Evolutionary conservation across 768 basidiomycete species (phyloP).

Genomic region (Neoboletus subvelutipes): DNA sequence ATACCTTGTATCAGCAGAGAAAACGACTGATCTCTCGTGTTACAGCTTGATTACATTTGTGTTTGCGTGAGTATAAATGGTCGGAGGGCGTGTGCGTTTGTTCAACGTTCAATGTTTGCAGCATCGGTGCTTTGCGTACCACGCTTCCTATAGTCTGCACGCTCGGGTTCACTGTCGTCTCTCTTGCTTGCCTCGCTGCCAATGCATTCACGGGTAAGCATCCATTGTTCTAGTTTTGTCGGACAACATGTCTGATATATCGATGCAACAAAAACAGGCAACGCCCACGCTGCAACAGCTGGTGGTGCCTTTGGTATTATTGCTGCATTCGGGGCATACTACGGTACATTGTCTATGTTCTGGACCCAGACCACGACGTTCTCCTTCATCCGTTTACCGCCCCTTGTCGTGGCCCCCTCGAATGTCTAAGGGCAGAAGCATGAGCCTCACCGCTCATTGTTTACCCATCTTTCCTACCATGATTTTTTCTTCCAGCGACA

Average conservation of each 20-base stretch:
- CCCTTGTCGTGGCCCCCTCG: constrained; percentile 19
- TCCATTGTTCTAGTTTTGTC: background rate
- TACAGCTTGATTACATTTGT: constrained; percentile 25
- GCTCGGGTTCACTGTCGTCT: constrained; percentile 15
- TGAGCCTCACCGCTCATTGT: background rate
- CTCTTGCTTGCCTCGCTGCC: constrained; percentile 14
- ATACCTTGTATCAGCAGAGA: background rate
- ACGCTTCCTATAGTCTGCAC: constrained; percentile 24
- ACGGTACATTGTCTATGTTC: constrained; percentile 25
- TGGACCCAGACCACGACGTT: constrained; percentile 32
- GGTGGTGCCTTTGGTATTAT: constrained; percentile 29
- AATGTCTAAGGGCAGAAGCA: constrained; percentile 2
- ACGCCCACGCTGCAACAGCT: constrained; percentile 23
- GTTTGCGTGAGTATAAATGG: no score
- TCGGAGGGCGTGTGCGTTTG: no score
- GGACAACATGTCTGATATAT: background rate
- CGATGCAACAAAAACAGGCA: constrained; percentile 12
- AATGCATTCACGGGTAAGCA: constrained; percentile 29
- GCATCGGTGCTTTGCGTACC: no score
- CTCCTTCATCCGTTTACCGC: constrained; percentile 28
- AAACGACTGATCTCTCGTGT: background rate
- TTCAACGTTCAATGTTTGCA: no score
- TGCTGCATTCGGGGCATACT: constrained; percentile 31
- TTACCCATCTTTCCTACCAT: background rate
- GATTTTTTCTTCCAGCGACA: background rate